A percentile compares a stretch with the other conserved stretches of the same genome.
These are phyloP conservation scores for Pichia sp. DNA, from an alignment of 1,139 yeast genomes.

Conservation along the genomic window DNA sequence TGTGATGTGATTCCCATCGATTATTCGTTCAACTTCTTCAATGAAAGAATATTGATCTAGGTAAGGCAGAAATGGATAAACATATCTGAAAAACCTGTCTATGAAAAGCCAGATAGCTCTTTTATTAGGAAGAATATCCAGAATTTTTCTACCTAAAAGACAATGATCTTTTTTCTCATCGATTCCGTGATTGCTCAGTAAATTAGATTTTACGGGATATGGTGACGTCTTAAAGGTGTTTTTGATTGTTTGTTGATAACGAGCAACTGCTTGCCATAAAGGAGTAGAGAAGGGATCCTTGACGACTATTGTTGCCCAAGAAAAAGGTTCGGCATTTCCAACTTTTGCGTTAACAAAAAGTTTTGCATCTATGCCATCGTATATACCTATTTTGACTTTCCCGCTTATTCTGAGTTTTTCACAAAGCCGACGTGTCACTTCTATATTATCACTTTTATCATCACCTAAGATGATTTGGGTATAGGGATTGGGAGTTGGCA, in stretches of 20 bases:
- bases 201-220: not conserved
- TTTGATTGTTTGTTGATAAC: not conserved
- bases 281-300: constrained; percentile 44
- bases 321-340: constrained; percentile 45
- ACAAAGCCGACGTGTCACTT: not conserved
- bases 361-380: constrained; percentile 40
- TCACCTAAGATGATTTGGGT: not conserved
- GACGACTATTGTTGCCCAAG: constrained; percentile 44
- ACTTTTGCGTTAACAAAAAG: constrained; percentile 37
- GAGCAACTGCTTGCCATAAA: constrained; percentile 24
- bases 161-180: not conserved
- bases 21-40: constrained; percentile 21
- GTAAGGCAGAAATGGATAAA: constrained; percentile 47
- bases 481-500: not conserved
- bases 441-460: not conserved
- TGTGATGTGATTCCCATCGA: not conserved
- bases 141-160: not conserved
- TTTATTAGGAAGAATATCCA: constrained; percentile 34
- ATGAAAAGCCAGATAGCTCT: constrained; percentile 44
- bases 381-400: constrained; percentile 17
- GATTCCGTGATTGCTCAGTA: not conserved
- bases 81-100: constrained; percentile 40
- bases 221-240: not conserved
- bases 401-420: not conserved
- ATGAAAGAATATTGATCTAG: constrained; percentile 40